A percentile compares a stretch with the other conserved stretches of the same genome.
These are phyloP conservation scores for Salix dunnii DNA, from an alignment of 345 rosid species.

Conservation along the genomic window DNA sequence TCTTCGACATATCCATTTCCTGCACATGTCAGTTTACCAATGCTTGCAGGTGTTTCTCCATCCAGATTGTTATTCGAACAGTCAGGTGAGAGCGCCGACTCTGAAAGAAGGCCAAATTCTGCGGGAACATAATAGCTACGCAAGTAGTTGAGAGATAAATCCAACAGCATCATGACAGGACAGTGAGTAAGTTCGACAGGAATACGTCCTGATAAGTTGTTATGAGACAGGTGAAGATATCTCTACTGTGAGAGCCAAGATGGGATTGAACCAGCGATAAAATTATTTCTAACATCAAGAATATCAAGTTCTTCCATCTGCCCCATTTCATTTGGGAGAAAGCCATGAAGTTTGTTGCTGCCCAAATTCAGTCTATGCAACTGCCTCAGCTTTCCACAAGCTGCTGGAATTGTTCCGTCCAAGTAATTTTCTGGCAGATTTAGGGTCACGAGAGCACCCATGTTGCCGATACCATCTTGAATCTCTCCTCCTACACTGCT, in stretches of 20 bases:
- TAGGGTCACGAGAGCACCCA: conserved; percentile 7
- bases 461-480: conserved; percentile 12
- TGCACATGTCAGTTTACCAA: too few species aligned
- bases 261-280: conserved; percentile 8
- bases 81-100: too few species aligned
- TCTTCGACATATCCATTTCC: too few species aligned
- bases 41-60: too few species aligned
- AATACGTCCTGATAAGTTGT: conserved; percentile 8
- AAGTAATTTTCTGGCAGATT: not conserved
- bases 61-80: too few species aligned
- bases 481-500: not conserved
- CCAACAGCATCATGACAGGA: conserved; percentile 9
- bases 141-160: conserved; percentile 13
- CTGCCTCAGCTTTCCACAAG: not conserved
- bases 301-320: conserved; percentile 8
- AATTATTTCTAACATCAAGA: conserved; percentile 3
- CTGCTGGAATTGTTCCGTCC: conserved; percentile 2
- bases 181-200: conserved; percentile 6
- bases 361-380: conserved; percentile 10
- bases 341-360: conserved; percentile 6
- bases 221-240: conserved; percentile 6
- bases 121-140: not conserved
- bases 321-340: not conserved
- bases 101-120: too few species aligned
- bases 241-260: conserved; percentile 11